Conservation (phyloP, 2,329 filamentous ascomycete species). For the Ascochyta rabiei region DNA sequence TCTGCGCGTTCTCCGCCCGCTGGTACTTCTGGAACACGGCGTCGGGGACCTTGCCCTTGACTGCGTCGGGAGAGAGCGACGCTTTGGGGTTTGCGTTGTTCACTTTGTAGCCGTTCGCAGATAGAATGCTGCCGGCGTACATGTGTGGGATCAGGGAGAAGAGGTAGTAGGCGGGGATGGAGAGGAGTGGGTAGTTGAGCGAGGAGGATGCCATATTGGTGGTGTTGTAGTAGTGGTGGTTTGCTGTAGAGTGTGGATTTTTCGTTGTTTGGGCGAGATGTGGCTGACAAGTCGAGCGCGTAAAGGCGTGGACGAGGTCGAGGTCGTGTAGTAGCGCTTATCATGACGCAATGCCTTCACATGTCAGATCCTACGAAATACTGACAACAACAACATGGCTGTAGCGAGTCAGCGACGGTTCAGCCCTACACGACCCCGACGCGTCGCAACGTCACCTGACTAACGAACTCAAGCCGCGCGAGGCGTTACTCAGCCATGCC, state of each 20-base stretch:
- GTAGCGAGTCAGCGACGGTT: not conserved
- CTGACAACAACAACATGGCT: not conserved
- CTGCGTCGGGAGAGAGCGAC: constrained; percentile 24
- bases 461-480: not conserved
- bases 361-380: not conserved
- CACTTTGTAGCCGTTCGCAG: constrained; percentile 25
- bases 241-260: not conserved
- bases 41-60: constrained; percentile 36
- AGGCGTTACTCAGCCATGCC: not conserved
- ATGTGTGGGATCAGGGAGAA: constrained; percentile 31
- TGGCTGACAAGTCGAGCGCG: too few relatives aligned
- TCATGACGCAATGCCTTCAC: not conserved
- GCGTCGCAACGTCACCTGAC: not conserved
- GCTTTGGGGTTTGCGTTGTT: constrained; percentile 38
- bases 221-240: not conserved
- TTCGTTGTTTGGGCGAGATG: too few relatives aligned
- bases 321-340: not conserved
- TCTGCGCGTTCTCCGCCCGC: constrained; percentile 34
- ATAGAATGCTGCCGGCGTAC: constrained; percentile 25
- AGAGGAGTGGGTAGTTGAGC: constrained; percentile 35
- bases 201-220: constrained; percentile 23
- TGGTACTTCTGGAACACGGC: constrained; percentile 34
- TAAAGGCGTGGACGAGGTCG: not conserved
- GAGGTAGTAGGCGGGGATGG: constrained; percentile 36
- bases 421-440: not conserved